Percentiles rank a stretch among this genome's conserved stretches.
Evolutionary conservation across 495 filamentous ascomycete species (phyloP).

Genomic region (Coniosporium apollinis): DNA sequence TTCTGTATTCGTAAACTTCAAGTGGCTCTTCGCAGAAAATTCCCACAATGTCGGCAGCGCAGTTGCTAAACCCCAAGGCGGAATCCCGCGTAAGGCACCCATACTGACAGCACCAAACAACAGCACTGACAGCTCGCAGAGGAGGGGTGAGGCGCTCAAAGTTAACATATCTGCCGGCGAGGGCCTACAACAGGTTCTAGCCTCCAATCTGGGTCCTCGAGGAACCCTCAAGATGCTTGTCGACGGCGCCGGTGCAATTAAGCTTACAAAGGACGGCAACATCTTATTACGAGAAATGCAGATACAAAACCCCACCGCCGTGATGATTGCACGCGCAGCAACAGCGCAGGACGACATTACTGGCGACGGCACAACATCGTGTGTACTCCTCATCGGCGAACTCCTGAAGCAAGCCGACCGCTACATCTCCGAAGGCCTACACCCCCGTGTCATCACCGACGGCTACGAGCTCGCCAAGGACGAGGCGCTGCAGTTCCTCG

Average conservation of each 20-base stretch:
- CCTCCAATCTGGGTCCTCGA: constrained; percentile 84
- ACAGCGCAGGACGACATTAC: constrained; percentile 98
- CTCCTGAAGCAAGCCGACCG: constrained; percentile 93
- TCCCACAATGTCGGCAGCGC: constrained; percentile 76
- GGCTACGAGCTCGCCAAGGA: constrained; percentile 94
- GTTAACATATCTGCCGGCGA: constrained; percentile 96
- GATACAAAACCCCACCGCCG: constrained; percentile 80
- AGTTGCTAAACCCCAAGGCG: constrained; percentile 94
- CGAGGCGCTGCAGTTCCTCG: constrained; percentile 84
- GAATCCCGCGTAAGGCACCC: constrained; percentile 63
- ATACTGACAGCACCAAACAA: constrained; percentile 24
- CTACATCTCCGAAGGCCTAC: constrained; percentile 83
- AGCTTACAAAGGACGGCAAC: constrained; percentile 97
- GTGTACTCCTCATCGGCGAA: constrained; percentile 90
- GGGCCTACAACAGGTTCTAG: constrained; percentile 52
- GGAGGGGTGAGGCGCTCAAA: constrained; percentile 84
- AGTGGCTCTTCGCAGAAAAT: too few relatives aligned
- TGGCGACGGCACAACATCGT: constrained; percentile 93
- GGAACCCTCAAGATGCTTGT: constrained; percentile 99
- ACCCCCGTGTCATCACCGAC: constrained; percentile 92
- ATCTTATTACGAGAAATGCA: constrained; percentile 91
- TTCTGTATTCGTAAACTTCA: too few relatives aligned
- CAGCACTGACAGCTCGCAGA: constrained; percentile 32
- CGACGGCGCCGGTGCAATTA: constrained; percentile 93
- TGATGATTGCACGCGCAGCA: constrained; percentile 95